Percentiles rank a stretch among this genome's conserved stretches.
These are phyloP conservation scores for Phytophthora gonapodyides DNA, from an alignment of 352 stramenopile species.

Conservation along the genomic window DNA sequence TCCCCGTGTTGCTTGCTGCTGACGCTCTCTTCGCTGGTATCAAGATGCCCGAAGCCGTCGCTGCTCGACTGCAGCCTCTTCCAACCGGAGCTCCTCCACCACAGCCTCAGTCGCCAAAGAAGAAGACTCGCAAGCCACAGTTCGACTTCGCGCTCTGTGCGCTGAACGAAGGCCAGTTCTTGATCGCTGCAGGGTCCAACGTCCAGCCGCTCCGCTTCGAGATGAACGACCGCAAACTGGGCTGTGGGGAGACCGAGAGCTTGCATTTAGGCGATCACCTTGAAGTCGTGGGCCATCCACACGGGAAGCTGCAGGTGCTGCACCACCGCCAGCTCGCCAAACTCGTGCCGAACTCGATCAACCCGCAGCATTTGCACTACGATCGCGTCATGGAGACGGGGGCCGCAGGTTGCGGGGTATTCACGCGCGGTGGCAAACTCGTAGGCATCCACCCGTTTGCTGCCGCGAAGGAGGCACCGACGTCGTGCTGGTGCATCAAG, in stretches of 20 bases:
- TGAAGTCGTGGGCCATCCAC: constrained; percentile 63
- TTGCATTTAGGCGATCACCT: constrained; percentile 33
- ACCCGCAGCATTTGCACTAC: constrained; percentile 51
- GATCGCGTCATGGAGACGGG: constrained; percentile 51
- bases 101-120: constrained; percentile 15
- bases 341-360: constrained; percentile 60
- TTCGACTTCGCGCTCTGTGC: constrained; percentile 59
- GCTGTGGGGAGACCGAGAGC: constrained; percentile 39
- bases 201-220: constrained; percentile 51
- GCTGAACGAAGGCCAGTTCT: constrained; percentile 58
- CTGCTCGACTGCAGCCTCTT: constrained; percentile 17
- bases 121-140: constrained; percentile 6
- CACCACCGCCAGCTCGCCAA: constrained; percentile 39
- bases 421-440: constrained; percentile 63
- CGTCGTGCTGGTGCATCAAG: constrained; percentile 56
- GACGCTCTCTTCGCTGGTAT: constrained; percentile 57
- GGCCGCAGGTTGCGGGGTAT: constrained; percentile 45
- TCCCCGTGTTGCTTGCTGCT: constrained; percentile 49
- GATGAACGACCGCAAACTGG: constrained; percentile 65
- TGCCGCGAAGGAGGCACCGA: constrained; percentile 40
- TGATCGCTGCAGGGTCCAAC: constrained; percentile 45
- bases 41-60: constrained; percentile 26
- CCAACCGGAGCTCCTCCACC: constrained; percentile 6
- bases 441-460: constrained; percentile 55
- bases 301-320: constrained; percentile 62